Base-by-base conservation (phyloP, 371 early-diverging fungal species). In the Lichtheimia ramosa region DNA sequence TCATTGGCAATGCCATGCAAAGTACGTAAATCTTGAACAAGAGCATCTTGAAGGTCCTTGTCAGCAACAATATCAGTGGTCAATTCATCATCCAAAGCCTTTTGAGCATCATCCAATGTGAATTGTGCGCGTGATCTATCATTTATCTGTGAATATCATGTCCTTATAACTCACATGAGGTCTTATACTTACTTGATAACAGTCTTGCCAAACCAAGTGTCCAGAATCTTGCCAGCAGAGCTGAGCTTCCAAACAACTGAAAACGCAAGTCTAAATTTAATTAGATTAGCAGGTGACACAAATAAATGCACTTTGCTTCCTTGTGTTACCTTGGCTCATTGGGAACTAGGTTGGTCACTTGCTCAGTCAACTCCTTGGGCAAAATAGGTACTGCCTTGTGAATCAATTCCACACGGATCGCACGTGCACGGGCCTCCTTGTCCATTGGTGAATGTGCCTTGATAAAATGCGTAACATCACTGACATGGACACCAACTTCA, bases 381-480 rank as follows among this genome's bases (percentile, higher is more conserved):
- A 99, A 81, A 99, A 99, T 99, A 13, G 98, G 97, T 42, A 99
- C 94, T 12, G 91, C 85, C 58, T 87, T 83, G 54, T 94, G 88
- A 21, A 90, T 84, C 51, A 99, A 73, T 70, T 99, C 98, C n/a
- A 96, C 93, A 8, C 96, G 92, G 13, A 98, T 98, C 8, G 91
- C 91, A 59, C 98, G 83, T 5, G 89, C 73, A 25, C 81, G 79
- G 3, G 99, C 99, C 62, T 96, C 97, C 51, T 83, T 78, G 71
- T 99, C 99, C 76, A 99, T 73, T 1, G 88, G 84, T 10, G 92
- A 88, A 61, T 84, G 85, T 24, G 87, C 85, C 61, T 83, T 77
- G 40, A 99, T 95, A 82, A 96, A 99, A 73, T 94, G 88, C 8
- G 94, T 86, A 7, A 98, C 98, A 75, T 99, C 99, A 54, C 99